Conservation (phyloP, 83 land plant genomes). For the Larix sibirica region DNA sequence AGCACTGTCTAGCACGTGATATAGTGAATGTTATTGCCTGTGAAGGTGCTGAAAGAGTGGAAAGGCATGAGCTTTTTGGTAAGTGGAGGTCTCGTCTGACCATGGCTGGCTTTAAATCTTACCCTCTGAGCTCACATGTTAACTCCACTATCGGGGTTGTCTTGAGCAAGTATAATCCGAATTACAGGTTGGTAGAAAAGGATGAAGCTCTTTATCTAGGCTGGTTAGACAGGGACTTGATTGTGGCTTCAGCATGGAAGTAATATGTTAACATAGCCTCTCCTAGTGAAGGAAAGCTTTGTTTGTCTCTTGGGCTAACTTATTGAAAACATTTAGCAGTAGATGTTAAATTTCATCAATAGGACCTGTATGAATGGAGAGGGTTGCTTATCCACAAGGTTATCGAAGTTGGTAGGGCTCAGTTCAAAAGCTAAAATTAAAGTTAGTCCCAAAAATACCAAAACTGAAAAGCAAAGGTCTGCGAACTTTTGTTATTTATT, state of each 20-base stretch:
- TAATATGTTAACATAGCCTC: neutral
- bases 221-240: slow-evolving; percentile 57
- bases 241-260: slow-evolving; percentile 63
- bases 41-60: slow-evolving; percentile 73
- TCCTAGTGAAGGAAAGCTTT: neutral
- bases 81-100: slow-evolving; percentile 65
- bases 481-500: no score
- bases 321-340: neutral
- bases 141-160: slow-evolving; percentile 61
- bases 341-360: neutral
- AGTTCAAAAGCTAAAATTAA: neutral
- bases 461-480: neutral
- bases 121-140: slow-evolving; percentile 64
- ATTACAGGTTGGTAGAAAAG: slow-evolving; percentile 59
- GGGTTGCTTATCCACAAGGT: neutral
- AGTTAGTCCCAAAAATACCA: neutral
- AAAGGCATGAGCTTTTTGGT: slow-evolving; percentile 70
- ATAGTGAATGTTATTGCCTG: slow-evolving; percentile 71
- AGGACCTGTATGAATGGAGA: neutral
- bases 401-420: neutral
- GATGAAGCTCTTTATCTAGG: slow-evolving; percentile 72
- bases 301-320: neutral
- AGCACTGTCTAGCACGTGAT: slow-evolving; percentile 74
- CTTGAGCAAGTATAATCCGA: slow-evolving; percentile 41
- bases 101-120: slow-evolving; percentile 85